Conservation (phyloP, 441 rosid species). For the Sinapis alba region DNA sequence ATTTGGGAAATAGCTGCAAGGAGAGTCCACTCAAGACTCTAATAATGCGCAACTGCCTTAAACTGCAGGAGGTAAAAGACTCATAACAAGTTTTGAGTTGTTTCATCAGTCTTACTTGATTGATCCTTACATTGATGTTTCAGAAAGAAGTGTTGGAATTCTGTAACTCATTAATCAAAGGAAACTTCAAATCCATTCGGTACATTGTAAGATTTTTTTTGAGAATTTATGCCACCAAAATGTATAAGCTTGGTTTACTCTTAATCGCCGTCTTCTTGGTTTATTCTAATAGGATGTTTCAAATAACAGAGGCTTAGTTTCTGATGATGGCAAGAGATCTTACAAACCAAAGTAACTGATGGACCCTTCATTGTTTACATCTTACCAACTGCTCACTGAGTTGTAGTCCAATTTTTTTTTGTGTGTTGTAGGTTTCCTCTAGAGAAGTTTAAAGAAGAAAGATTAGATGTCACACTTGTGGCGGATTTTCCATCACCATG, state of each 20-base stretch:
- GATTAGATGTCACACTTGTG: conserved; percentile 26
- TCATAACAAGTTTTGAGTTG: background rate
- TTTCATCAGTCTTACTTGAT: conserved; percentile 15
- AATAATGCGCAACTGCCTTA: conserved; percentile 31
- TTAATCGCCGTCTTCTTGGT: background rate
- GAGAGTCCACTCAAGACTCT: conserved; percentile 27
- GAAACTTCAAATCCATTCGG: conserved; percentile 30
- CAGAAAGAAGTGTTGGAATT: conserved; percentile 31
- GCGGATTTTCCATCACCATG: conserved; percentile 18
- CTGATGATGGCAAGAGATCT: background rate
- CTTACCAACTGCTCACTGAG: background rate
- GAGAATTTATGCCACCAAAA: background rate
- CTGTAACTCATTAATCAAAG: conserved; percentile 26
- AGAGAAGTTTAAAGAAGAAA: conserved; percentile 24
- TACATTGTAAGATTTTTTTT: conserved; percentile 24
- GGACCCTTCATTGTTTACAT: background rate
- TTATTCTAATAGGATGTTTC: conserved; percentile 34
- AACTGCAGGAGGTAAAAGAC: conserved; percentile 27
- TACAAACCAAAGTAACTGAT: conserved; percentile 23
- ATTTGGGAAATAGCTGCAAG: conserved; percentile 20
- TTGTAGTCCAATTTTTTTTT: background rate
- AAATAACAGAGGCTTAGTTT: conserved; percentile 4
- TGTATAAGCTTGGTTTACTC: background rate
- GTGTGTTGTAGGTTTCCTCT: conserved; percentile 11
- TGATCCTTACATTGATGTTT: conserved; percentile 5